Evolutionary conservation across 140 eudicot genomes (phyloP).

Genomic region (Flaveria floridana): DNA sequence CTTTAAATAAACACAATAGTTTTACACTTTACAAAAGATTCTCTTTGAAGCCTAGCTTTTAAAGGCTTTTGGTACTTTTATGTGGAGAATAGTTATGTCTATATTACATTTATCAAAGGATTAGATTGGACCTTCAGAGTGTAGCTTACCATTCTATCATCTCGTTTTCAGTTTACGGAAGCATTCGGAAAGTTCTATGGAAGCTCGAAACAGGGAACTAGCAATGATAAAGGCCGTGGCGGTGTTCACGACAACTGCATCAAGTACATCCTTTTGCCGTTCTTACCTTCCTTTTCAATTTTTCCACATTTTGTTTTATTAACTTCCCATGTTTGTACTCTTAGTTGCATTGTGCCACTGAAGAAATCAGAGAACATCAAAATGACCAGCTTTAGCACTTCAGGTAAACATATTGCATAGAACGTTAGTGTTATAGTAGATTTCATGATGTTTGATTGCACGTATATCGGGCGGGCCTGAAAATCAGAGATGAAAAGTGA

Average conservation of each 20-base stretch:
- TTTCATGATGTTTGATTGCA: slow-evolving; percentile 12
- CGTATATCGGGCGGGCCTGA: background rate
- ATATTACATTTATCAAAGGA: background rate
- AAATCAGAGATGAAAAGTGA: slow-evolving; percentile 3
- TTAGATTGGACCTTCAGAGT: slow-evolving; percentile 3
- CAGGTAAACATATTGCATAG: slow-evolving; percentile 52
- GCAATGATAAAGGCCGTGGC: slow-evolving; percentile 58
- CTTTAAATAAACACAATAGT: background rate
- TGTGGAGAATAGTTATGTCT: background rate
- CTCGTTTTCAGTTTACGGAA: slow-evolving; percentile 65
- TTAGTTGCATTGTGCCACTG: slow-evolving; percentile 76
- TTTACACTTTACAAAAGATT: background rate
- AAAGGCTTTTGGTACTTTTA: background rate
- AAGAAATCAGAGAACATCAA: slow-evolving; percentile 47
- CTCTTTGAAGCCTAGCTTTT: slow-evolving; percentile 6
- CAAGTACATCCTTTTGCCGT: slow-evolving; percentile 47
- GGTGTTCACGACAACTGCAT: slow-evolving; percentile 90
- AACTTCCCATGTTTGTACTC: slow-evolving; percentile 15
- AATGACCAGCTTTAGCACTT: slow-evolving; percentile 75
- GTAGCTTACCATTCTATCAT: slow-evolving; percentile 12
- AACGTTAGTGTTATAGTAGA: background rate
- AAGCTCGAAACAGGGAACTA: slow-evolving; percentile 65
- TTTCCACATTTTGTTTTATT: background rate
- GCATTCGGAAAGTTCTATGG: slow-evolving; percentile 95
- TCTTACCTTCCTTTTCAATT: background rate